phyloP scores from a whole-genome alignment of 345 rosid species.

The Chamaenerion angustifolium region DNA sequence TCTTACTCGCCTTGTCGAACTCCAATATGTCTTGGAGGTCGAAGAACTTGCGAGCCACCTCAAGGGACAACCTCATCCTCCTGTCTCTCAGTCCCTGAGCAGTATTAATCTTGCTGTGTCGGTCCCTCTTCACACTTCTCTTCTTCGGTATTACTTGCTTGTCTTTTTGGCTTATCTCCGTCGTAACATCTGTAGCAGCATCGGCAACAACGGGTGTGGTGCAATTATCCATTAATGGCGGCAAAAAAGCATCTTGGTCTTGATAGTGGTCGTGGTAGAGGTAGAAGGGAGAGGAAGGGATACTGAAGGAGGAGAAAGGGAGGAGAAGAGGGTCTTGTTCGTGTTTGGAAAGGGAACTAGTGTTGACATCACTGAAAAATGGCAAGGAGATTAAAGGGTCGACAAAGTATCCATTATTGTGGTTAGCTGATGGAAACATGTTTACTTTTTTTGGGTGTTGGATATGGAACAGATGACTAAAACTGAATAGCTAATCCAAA shows the following conservation, averaged over 20 bases:
- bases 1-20: slow-evolving; percentile 70
- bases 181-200: slow-evolving; percentile 1
- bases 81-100: slow-evolving; percentile 74
- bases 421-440: slow-evolving; percentile 28
- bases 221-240: background rate
- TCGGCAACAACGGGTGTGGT: slow-evolving; percentile 3
- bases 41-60: slow-evolving; percentile 58
- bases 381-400: slow-evolving; percentile 3
- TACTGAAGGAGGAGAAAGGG: slow-evolving; percentile 13
- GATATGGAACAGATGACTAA: too few species aligned
- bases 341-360: too few species aligned
- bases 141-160: slow-evolving; percentile 11
- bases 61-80: slow-evolving; percentile 71
- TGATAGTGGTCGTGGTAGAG: slow-evolving; percentile 23
- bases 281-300: slow-evolving; percentile 35
- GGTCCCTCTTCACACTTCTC: slow-evolving; percentile 42
- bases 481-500: too few species aligned
- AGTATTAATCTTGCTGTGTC: slow-evolving; percentile 81
- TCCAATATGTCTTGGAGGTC: slow-evolving; percentile 74
- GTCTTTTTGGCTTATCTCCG: slow-evolving; percentile 5
- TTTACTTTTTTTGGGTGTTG: slow-evolving; percentile 2
- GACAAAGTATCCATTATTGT: slow-evolving; percentile 9
- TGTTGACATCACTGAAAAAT: slow-evolving; percentile 13
- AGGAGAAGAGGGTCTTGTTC: slow-evolving; percentile 21
- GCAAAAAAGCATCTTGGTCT: slow-evolving; percentile 15